phyloP scores from a whole-genome alignment of 805 yeast genomes.

The Metschnikowia kunwiensis region DNA sequence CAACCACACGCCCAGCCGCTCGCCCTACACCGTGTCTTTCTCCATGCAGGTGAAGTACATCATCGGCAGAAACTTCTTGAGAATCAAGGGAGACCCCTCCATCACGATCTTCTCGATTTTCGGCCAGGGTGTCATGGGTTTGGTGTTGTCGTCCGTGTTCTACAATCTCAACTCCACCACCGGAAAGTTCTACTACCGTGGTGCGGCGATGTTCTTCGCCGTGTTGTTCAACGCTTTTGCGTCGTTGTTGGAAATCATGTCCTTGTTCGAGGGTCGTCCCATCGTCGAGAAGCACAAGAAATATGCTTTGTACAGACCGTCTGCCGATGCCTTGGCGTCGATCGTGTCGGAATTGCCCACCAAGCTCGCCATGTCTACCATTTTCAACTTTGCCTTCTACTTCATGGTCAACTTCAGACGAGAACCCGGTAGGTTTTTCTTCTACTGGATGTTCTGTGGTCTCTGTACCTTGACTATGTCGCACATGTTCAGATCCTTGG shows the following conservation, averaged over 20 bases:
- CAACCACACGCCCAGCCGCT: conserved; percentile 32
- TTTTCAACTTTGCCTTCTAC: conserved; percentile 32
- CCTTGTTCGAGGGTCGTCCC: conserved; percentile 58
- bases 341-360: conserved; percentile 62
- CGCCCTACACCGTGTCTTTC: conserved; percentile 37
- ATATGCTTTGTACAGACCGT: conserved; percentile 69
- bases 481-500: conserved; percentile 40
- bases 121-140: conserved; percentile 54
- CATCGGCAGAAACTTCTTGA: conserved; percentile 51
- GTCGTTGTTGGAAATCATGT: conserved; percentile 57
- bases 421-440: conserved; percentile 36
- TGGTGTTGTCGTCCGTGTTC: conserved; percentile 59
- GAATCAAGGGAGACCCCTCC: conserved; percentile 55
- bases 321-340: conserved; percentile 68
- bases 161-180: conserved; percentile 50
- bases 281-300: conserved; percentile 68
- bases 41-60: conserved; percentile 40
- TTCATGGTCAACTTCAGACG: conserved; percentile 35
- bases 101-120: conserved; percentile 49
- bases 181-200: conserved; percentile 57
- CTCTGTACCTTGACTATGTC: conserved; percentile 32
- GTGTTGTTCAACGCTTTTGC: conserved; percentile 59
- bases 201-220: conserved; percentile 61
- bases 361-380: conserved; percentile 38
- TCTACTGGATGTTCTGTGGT: conserved; percentile 31